Evolutionary conservation across 306 rosid species (phyloP), one percentile per base, ranked within the genome.

Genomic region (Prunus dulcis): DNA sequence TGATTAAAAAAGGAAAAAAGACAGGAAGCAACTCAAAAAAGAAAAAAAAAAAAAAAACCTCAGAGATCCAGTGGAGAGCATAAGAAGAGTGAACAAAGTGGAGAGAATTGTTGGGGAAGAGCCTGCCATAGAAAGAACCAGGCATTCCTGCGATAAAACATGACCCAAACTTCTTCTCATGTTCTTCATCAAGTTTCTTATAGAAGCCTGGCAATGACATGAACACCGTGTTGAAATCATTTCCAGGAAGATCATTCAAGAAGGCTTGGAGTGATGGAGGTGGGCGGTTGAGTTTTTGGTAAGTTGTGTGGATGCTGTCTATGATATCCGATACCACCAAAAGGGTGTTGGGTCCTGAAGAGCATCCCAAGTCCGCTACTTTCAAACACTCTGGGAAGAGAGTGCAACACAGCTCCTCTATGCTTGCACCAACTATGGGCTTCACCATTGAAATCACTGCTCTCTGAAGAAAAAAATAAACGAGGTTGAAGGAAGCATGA

Each of bases 121-220:
- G 86, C 64, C 91, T 84, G 0, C 82, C 87, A 14, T 88, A 78
- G 63, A 90, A 90, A 17, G 58, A 82, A 3, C 87, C 96, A 0
- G 89, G 96, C 18, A 79, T 55, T 53, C 80, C 91, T n/a, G 64
- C 41, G 12, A 86, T 72, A 51, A 83, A 85, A 60, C 87, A 83
- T 9, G 72, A 55, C 5, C 86, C 85, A 68, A 43, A 14, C 0
- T 73, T 32, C 1, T 22, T 20, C 49, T 79, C 53, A 60, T 3
- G 12, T 18, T 68, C 57, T 8, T 61, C 15, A 19, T 38, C 22
- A 5, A 77, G 51, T 2, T 50, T 67, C 56, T 76, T 18, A 12
- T 69, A 23, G 77, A 89, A 89, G 1, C 38, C 60, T 1, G 89
- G 84, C 14, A 87, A 49, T 1, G 82, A 55, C 60, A 45, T 75